Base-by-base conservation (phyloP, 805 yeast genomes). In the Geotrichum ghanense region DNA sequence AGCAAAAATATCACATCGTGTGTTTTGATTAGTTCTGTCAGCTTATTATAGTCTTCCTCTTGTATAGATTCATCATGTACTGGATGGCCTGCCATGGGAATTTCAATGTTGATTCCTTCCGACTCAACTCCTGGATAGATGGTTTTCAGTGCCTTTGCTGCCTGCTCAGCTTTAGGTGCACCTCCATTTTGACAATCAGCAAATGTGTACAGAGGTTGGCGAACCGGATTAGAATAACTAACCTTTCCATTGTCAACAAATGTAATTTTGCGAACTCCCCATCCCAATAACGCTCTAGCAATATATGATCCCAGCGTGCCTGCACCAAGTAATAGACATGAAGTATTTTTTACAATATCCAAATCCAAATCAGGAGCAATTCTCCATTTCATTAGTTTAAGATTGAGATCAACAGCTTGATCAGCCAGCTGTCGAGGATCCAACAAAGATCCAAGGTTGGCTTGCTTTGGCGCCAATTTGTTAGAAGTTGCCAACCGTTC, bases 31-130 rank as follows among this genome's bases (percentile, higher is more conserved):
- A 88, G 67, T 37, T 65, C 54, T 22, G 65, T 67, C 19, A 92
- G 63, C 44, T 58, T 57, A 0, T 76, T 73, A 58, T 70, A 90
- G 43, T 78, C 81, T 4, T 55, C 47, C 27, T 59, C 59, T 50
- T 79, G 81, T 22, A 60, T 65, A 0, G 53, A 58, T 53, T 78
- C 85, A 52, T 77, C 73, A 0, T 78, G 73, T 0, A 85, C 65
- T 0, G 92, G 82, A 61, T 92, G 98, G 0, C 97, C 99, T 20
- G 88, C 84, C 98, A 92, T 92, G 1, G 98, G 97, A 2, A 92
- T 84, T 50, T 82, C 90, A 24, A 92, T 53, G 24, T 68, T 66
- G 43, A 69, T 61, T 0, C 97, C 97, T 4, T 56, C 48, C 0
- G 88, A 66, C 22, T 74, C 67, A 5, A 85, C 86, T 0, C 84